A percentile compares a stretch with the other conserved stretches of the same genome.
These are phyloP conservation scores for Pseudogymnoascus sp. DNA, from an alignment of 2,329 filamentous ascomycete genomes.

Conservation along the genomic window DNA sequence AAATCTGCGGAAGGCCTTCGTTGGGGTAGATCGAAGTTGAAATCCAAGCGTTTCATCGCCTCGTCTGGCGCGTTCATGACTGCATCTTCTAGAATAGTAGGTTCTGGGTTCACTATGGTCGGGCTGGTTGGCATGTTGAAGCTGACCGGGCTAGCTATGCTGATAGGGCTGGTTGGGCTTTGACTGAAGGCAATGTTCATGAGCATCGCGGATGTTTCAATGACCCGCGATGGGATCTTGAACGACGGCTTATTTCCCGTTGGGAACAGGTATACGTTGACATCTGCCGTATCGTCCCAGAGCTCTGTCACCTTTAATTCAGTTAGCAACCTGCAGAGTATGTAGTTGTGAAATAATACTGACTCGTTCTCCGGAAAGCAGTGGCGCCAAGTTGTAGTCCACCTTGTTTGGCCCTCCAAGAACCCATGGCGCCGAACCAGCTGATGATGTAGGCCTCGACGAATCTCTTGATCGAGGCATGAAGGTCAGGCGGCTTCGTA, in stretches of 20 bases:
- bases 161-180: conserved; percentile 6
- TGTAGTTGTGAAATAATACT: conserved; percentile 8
- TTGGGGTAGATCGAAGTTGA: conserved; percentile 27
- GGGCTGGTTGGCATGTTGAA: conserved; percentile 44
- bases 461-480: conserved; percentile 12
- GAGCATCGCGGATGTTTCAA: conserved; percentile 41
- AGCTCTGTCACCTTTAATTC: conserved; percentile 52
- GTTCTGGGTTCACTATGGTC: conserved; percentile 19
- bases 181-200: conserved; percentile 16
- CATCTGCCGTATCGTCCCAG: conserved; percentile 55
- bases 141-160: conserved; percentile 31
- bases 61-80: background rate
- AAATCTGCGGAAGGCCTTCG: conserved; percentile 34
- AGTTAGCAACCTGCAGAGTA: conserved; percentile 12
- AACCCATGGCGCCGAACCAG: conserved; percentile 42
- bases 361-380: conserved; percentile 52
- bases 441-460: conserved; percentile 18
- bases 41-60: conserved; percentile 43
- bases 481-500: background rate
- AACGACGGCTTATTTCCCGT: conserved; percentile 51
- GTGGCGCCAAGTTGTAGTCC: conserved; percentile 50
- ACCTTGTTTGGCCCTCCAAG: conserved; percentile 44
- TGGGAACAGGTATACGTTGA: conserved; percentile 52
- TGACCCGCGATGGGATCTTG: conserved; percentile 49
- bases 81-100: background rate